Evolutionary conservation across 495 filamentous ascomycete genomes (phyloP), one percentile per base, ranked within the genome.

Genomic region (Penicillium bialowiezense): DNA sequence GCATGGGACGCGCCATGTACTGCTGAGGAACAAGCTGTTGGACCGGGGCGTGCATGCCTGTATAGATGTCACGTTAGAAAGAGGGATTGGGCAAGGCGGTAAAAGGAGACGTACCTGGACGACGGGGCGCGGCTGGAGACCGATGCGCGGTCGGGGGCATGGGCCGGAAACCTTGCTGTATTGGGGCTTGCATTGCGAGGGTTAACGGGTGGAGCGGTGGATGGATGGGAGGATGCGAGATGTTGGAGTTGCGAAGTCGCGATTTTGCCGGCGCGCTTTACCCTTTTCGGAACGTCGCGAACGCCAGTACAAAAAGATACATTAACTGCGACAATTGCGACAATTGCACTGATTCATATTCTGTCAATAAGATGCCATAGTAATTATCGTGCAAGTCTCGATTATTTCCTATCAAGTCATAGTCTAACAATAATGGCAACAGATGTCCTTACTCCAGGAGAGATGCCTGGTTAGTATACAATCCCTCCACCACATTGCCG

Each of bases 391-490:
- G 48, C 29, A 53, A 44, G 19, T 48, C 42, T 58, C 32, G 28
- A 58, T 61, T 58, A 64, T 54, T 60, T 50, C 50, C 52, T 49
- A 54, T 54, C 40, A 50, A 47, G 45, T 39, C 44, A 31, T 47
- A 23, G 15, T 47, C 44, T 45, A 49, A 61, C 51, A 57, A 62
- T 58, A 63, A 64, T 54, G 18, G 29, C 15, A 13, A 44, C 20
- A 34, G 28, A 34, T 44, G 26, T 14, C 24, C 64, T 66, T 83
- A 98, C 80, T 98, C 93, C 60, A 98, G 74, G 76, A 91, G 76
- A 33, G 91, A 95, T 37, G 93, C 93, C 72, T 97, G 95, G 76
- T 97, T 97, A 47, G 90, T 90, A 74, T 97, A 98, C 58, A 98
- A 75, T 57, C 91, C 90, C 68, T 98, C 95, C 55, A 98, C 93